phyloP scores from a whole-genome alignment of 306 rosid genomes.

The Biancaea sappan region DNA sequence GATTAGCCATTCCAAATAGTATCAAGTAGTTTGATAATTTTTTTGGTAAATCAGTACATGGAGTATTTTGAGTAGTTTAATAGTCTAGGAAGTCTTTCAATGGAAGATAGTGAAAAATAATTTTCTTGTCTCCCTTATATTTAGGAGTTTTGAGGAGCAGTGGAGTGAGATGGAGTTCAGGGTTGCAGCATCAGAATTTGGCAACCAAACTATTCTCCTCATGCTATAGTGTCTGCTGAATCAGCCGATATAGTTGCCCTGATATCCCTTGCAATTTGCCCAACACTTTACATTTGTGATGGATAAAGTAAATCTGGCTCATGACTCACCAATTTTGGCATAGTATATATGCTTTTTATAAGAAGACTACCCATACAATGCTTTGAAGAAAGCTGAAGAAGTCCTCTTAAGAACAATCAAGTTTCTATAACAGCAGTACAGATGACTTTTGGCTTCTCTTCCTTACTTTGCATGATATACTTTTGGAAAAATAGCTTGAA shows the following conservation, averaged over 20 bases:
- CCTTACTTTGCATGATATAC: not conserved
- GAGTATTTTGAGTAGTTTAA: not conserved
- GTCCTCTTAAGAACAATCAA: not conserved
- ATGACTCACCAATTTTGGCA: not conserved
- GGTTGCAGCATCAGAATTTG: not conserved
- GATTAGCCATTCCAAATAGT: conserved; percentile 6
- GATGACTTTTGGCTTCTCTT: conserved; percentile 4
- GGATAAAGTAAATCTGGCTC: conserved; percentile 7
- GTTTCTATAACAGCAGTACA: not conserved
- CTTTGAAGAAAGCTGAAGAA: conserved; percentile 15
- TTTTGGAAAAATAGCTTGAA: not conserved
- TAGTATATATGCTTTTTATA: not conserved
- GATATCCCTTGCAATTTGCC: conserved; percentile 22
- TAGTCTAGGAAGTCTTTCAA: not conserved
- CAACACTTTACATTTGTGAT: conserved; percentile 23
- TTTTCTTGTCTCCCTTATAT: not conserved
- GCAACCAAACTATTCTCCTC: not conserved
- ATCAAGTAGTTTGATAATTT: not conserved
- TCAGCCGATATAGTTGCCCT: not conserved
- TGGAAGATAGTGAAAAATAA: not conserved
- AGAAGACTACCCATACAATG: not conserved
- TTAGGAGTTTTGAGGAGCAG: not conserved
- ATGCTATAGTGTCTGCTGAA: not conserved
- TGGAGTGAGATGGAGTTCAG: not conserved
- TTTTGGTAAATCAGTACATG: not conserved